A percentile compares a stretch with the other conserved stretches of the same genome.
These are phyloP conservation scores for Phialemoniopsis sp. DNA, from an alignment of 2,329 filamentous ascomycete species.

Conservation along the genomic window DNA sequence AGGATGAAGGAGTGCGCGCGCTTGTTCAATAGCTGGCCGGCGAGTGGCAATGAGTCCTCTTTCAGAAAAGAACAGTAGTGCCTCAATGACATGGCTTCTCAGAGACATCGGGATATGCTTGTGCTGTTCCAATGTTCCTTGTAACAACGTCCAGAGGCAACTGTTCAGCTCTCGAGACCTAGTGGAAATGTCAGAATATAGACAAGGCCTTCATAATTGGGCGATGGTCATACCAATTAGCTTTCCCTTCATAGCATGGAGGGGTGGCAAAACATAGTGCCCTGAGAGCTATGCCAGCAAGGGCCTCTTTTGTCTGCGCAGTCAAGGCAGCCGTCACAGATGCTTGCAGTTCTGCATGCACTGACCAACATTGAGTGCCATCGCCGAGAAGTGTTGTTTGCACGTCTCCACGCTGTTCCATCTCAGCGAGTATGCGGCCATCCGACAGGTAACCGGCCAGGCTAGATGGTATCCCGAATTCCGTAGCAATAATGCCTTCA, in stretches of 20 bases:
- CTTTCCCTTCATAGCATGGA: conserved; percentile 24
- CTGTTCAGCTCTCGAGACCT: conserved; percentile 6
- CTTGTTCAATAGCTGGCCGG: conserved; percentile 14
- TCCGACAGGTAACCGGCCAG: no score
- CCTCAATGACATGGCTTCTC: conserved; percentile 16
- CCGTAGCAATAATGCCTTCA: conserved; percentile 10
- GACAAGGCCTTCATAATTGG: no score
- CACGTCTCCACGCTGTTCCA: no score
- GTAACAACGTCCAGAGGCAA: conserved; percentile 19
- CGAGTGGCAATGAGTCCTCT: conserved; percentile 21
- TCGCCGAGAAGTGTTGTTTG: no score
- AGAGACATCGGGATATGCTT: conserved; percentile 9
- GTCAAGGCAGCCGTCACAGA: not conserved
- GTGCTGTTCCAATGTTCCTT: conserved; percentile 8
- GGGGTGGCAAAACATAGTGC: conserved; percentile 22
- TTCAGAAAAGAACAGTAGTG: conserved; percentile 22
- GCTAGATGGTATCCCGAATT: conserved; percentile 16
- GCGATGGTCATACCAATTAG: conserved; percentile 12
- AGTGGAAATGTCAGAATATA: no score
- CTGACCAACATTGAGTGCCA: no score
- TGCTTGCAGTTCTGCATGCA: no score
- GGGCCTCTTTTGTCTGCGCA: conserved; percentile 12
- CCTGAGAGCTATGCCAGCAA: conserved; percentile 13
- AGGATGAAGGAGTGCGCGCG: conserved; percentile 15
- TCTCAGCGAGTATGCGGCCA: no score